Evolutionary conservation across 2,329 filamentous ascomycete genomes (phyloP), one percentile per base, ranked within the genome.

Genomic region (Fusarium phyllophilum): DNA sequence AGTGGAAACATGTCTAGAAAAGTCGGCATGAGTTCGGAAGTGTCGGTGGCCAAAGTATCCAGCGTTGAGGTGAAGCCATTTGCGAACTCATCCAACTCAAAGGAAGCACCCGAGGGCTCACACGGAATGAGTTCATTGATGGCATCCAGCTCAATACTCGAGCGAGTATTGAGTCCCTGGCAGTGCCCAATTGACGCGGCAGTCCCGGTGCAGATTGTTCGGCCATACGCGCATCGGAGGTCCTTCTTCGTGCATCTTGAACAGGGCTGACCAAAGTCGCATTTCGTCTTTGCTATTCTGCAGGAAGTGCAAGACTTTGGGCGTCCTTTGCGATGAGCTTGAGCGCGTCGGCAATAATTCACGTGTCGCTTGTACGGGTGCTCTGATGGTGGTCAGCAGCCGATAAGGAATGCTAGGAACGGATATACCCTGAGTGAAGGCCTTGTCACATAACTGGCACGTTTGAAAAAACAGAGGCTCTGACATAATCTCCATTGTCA

Each of bases 291-390:
- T 5, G 78, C 68, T 14, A 20, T 34, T 31, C 64, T 75, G 14
- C 78, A 79, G 1, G 68, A 41, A 6, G 59, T 3, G 22, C 78
- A 79, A 7, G 78, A 78, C 24, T 57, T 78, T 3, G 66, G 77
- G 0, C 78, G 70, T 1, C 78, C 78, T 17, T 78, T 79, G 8
- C 78, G 76, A 18, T 46, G 72, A 1, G 12, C n/a, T 22, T 78
- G 75, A 2, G 78, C 78, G 15, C 74, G 74, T 1, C 65, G 74
- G 13, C 78, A 79, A 3, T 79, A 79, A 14, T 71, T 75, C 8
- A 79, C 36, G 42, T 79, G 78, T 0, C 78, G 78, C 20, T 71
- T 78, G 29, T 61, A 79, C 1, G 76, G 57, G 5, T 75, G 59
- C 26, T 76, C 77, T 79, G 10, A 2, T 3, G 5, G 15, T 2